phyloP scores from a whole-genome alignment of 306 rosid genomes.

The Quercus cerris region DNA sequence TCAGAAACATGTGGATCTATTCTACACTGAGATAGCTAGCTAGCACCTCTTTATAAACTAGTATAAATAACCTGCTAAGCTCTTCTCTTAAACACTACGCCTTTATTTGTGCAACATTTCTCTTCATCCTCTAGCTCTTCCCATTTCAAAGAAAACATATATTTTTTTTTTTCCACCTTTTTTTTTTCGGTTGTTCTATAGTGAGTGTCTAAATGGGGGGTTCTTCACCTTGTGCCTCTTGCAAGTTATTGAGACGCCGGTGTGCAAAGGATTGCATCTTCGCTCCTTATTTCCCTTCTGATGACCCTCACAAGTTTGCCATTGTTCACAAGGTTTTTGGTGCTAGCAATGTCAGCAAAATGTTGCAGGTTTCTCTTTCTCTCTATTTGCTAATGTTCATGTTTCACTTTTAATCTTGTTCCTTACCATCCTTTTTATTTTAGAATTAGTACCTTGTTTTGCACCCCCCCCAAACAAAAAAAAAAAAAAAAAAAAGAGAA shows the following conservation, averaged over 20 bases:
- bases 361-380: slow-evolving; percentile 57
- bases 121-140: not conserved
- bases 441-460: not conserved
- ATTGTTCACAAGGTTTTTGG: slow-evolving; percentile 88
- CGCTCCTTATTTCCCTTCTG: slow-evolving; percentile 77
- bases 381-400: not conserved
- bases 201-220: slow-evolving; percentile 43
- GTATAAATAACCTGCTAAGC: slow-evolving; percentile 46
- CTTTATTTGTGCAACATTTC: not conserved
- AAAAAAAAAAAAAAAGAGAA: not conserved
- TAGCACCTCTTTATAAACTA: slow-evolving; percentile 22
- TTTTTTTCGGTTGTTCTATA: not conserved
- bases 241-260: slow-evolving; percentile 81
- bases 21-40: slow-evolving; percentile 29
- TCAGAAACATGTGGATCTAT: slow-evolving; percentile 50
- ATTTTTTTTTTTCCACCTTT: not conserved
- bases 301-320: slow-evolving; percentile 74
- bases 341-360: slow-evolving; percentile 85
- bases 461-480: not conserved
- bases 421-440: not conserved
- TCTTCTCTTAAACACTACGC: slow-evolving; percentile 29
- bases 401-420: not conserved
- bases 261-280: slow-evolving; percentile 75
- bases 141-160: not conserved
- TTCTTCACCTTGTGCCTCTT: slow-evolving; percentile 78